Base-by-base conservation (phyloP, 148 eudicot species). In the Fagopyrum homotropicum region DNA sequence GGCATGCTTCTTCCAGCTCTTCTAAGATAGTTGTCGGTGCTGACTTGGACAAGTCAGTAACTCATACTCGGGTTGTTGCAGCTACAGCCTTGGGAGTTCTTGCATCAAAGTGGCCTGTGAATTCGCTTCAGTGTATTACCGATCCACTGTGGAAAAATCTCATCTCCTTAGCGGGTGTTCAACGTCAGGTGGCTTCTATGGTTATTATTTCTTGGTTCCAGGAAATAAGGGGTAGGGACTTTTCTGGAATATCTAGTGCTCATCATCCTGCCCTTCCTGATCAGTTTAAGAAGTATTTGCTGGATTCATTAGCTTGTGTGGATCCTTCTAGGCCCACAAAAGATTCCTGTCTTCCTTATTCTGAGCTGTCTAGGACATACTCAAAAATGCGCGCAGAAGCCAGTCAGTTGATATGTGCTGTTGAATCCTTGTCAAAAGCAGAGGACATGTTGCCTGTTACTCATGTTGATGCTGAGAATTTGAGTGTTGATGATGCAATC, bases 181-280 rank as follows among this genome's bases (percentile, higher is more conserved):
- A 90, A 83, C 90, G 99, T n/a, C 99, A 96, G 89, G 94, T 96
- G 78, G 93, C 91, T 66, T 86, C 99, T 3, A 80, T 96, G 97
- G 86, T 96, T 76, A 86, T 96, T 76, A 89, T 96, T 77, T 89
- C 99, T 60, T 96, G 99, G 99, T 96, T 88, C 73, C 89, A 89
- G 77, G 97, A 96, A 80, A 82, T 90, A 72, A 89, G 84, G 77
- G 59, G 40, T 71, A 73, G 74, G 45, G 76, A 81, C 51, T 71
- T 47, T 71, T 75, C 82, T 30, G 79, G 79, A 71, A 71, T 76
- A 54, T 78, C 78, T 45, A 86, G 76, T 73, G 83, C 81, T 22
- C 75, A 76, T 22, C 75, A 76, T 63, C 79, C 85, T 80, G 69
- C 80, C 51, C 82, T 87, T 60, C 81, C 85, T 64, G 84, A 83